Base-by-base conservation (phyloP, 2,329 filamentous ascomycete genomes). In the Apiospora marii region DNA sequence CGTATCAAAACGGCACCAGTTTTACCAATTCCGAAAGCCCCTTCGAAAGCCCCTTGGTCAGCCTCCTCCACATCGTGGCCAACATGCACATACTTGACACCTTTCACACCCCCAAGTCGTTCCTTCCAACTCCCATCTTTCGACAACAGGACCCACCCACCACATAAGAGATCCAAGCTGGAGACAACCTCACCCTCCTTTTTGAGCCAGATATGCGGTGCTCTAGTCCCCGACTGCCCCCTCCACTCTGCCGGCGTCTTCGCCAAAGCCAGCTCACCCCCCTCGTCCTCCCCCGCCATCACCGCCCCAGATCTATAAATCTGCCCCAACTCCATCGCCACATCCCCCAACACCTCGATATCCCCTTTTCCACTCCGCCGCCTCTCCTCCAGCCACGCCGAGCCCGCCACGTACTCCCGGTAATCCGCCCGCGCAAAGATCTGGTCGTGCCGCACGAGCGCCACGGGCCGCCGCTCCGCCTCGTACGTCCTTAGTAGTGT, bases 401-500 rank as follows among this genome's bases (percentile, higher is more conserved):
- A 46, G 44, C 16, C 44, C 44, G 44, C 44, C 14, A 46, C 44
- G 44, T 46, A 46, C 44, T 46, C 4, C 16, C 44, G 44, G 16
- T 46, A 46, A 4, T 46, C 44, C 44, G 16, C 44, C 16, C 44
- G 44, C 44, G 44, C 44, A 22, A 46, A 46, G 16, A 46, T 46
- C 44, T 46, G 44, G 5, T 46, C 44, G 44, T 46, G 44, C 16
- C 44, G 44, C 16, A 46, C 44, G n/a, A 30, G n/a, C 51, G 78
- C 83, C 12, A 82, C 79, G 1, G 83, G 81, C 7, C 79, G 76
- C 6, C 84, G 77, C 75, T 86, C 85, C 0, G 64, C 70, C 16
- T 82, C 78, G 69, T 86, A 86, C 0, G 83, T 84, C 1, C 80
- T 77, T 16, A 85, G 75, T 0, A 86, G 70, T 0, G 58, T 72